These are phyloP conservation scores for Coix lacrymajobi DNA, from an alignment of 176 grass and related monocot genomes.

Conservation along the genomic window DNA sequence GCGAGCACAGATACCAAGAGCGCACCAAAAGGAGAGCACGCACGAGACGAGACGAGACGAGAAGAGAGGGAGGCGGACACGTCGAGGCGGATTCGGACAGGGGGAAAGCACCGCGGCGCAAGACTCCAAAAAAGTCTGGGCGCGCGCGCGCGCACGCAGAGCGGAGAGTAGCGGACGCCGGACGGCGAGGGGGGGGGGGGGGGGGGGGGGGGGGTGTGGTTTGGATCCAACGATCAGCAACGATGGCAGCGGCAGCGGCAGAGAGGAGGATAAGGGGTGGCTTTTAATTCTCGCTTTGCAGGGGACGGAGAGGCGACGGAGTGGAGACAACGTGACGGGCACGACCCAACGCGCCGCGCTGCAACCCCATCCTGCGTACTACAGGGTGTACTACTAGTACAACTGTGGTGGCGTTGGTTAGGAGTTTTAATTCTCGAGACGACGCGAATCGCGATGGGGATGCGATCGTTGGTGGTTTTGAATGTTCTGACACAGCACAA, in stretches of 20 bases:
- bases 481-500: neutral
- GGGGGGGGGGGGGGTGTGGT: conserved; percentile 17
- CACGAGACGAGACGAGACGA: neutral
- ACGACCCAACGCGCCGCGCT: conserved; percentile 23
- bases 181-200: neutral
- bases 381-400: conserved; percentile 11
- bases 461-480: neutral
- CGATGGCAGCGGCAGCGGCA: neutral
- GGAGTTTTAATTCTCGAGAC: neutral
- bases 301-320: conserved; percentile 7
- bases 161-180: neutral
- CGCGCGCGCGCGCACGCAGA: neutral
- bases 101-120: conserved; percentile 27
- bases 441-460: neutral
- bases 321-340: conserved; percentile 65
- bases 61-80: neutral
- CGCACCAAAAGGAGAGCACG: conserved; percentile 28
- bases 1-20: conserved; percentile 28
- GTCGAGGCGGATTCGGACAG: conserved; percentile 33
- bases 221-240: conserved; percentile 34
- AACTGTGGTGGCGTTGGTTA: conserved; percentile 30
- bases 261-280: conserved; percentile 39
- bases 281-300: conserved; percentile 20
- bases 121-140: conserved; percentile 42
- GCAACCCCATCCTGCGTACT: neutral